Evolutionary conservation across 768 basidiomycete species (phyloP), one percentile per base, ranked within the genome.

Genomic region (Suillus discolor): DNA sequence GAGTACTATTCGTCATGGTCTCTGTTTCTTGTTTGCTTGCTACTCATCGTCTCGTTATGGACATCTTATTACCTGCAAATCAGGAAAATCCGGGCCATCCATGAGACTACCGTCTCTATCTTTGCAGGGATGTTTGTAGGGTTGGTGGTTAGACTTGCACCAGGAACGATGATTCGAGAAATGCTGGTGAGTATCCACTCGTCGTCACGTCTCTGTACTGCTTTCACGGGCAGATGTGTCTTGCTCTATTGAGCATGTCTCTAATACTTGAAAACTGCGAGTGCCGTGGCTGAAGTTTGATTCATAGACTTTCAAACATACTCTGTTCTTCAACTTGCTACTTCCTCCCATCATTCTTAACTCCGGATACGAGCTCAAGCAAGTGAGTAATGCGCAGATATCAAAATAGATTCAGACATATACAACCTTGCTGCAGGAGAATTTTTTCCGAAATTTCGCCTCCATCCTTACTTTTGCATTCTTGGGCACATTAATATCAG

Each of bases 51-150:
- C 68, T 97, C 97, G 9, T 86, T 99, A 65, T 94, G 91, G 87
- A 97, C 95, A 25, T 96, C 94, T 34, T 99, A 99, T 81, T 99
- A 98, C 74, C 88, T 99, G 5, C 96, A 99, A 83, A 94, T 98
- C 73, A 95, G 96, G 76, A 86, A 92, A 60, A 99, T 99, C 80
- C 88, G 96, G 64, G 92, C 94, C 20, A 87, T 99, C 15, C 96
- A 99, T 72, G 97, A 99, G 79, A 99, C 97, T 0, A 83, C 98
- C 38, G 93, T 99, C 23, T 92, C 96, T 25, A 95, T 99, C 69
- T 88, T 96, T 74, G 95, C 96, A 8, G 96, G 97, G 49, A 98
- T 97, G 94, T 85, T 91, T 38, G 97, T 99, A 51, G 97, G 97
- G 1, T 80, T 97, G 68, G 85, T 97, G 61, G 89, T 99, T 47